These are phyloP conservation scores for Coniochaeta pulveracea DNA, from an alignment of 2,329 filamentous ascomycete genomes.

Conservation along the genomic window DNA sequence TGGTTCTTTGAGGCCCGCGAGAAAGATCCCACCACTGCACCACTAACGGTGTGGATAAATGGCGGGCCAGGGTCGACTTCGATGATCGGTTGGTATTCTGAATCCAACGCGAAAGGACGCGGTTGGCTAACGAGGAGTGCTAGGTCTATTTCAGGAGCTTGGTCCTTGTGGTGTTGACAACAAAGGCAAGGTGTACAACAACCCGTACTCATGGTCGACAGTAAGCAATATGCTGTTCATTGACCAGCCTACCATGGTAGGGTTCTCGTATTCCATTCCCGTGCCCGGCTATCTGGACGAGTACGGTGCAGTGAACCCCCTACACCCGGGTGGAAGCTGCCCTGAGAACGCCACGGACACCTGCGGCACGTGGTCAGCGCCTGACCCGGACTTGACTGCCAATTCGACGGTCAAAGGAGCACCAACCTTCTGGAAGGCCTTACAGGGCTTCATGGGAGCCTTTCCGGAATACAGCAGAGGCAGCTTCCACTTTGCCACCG, in stretches of 20 bases:
- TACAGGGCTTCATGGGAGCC: conserved; percentile 52
- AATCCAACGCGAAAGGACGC: too few species aligned
- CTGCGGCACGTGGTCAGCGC: conserved; percentile 45
- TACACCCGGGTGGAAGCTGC: conserved; percentile 31
- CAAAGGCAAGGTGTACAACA: conserved; percentile 31
- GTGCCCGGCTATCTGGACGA: conserved; percentile 21
- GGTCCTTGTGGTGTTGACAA: conserved; percentile 28
- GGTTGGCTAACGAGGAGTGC: too few species aligned
- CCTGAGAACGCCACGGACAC: conserved; percentile 33
- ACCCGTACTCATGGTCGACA: conserved; percentile 49
- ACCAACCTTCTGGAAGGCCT: conserved; percentile 47
- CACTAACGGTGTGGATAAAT: conserved; percentile 40
- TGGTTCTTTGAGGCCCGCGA: conserved; percentile 41
- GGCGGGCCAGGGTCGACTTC: conserved; percentile 40
- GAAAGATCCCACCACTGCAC: conserved; percentile 28
- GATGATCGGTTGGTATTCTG: too few species aligned
- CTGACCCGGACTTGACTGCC: conserved; percentile 35
- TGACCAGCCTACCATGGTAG: conserved; percentile 47
- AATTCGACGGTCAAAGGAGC: conserved; percentile 41
- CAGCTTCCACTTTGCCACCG: conserved; percentile 42
- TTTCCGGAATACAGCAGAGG: conserved; percentile 39
- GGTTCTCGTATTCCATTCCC: conserved; percentile 35
- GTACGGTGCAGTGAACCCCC: conserved; percentile 22
- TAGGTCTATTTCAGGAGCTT: conserved; percentile 39
- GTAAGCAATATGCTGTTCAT: conserved; percentile 49